A percentile compares a stretch with the other conserved stretches of the same genome.
phyloP scores from a whole-genome alignment of 305 asterid species.

The Solanum hybrid region DNA sequence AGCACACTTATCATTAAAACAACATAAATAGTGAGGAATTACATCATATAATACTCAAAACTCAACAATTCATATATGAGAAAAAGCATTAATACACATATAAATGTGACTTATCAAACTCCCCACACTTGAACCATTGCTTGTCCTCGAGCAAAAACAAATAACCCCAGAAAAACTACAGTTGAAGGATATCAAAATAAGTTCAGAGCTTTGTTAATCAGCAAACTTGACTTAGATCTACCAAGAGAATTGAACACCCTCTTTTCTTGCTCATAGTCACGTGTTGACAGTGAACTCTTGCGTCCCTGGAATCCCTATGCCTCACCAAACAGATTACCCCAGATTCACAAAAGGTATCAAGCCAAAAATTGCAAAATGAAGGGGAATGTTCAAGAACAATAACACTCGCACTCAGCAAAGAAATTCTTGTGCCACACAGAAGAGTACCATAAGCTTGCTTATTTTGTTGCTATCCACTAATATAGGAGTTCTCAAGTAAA shows the following conservation, averaged over 20 bases:
- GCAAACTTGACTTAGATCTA: not conserved
- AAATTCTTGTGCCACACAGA: not conserved
- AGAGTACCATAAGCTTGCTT: not conserved
- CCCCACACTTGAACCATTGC: not conserved
- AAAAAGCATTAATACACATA: not conserved
- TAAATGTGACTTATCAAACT: not conserved
- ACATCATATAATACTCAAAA: not conserved
- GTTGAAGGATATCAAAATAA: not conserved
- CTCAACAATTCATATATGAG: not conserved
- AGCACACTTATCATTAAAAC: not conserved
- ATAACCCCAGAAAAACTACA: not conserved
- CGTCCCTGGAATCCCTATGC: not conserved
- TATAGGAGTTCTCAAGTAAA: not conserved
- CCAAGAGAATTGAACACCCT: not conserved
- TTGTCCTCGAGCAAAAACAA: not conserved
- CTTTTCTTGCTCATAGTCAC: not conserved
- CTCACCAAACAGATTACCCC: not conserved
- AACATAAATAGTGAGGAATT: not conserved
- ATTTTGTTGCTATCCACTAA: not conserved
- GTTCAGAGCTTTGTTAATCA: not conserved
- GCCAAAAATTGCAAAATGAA: not conserved
- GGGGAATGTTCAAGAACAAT: not conserved
- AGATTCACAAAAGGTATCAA: not conserved
- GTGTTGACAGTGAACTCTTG: not conserved
- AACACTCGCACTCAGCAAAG: not conserved